Evolutionary conservation across 495 filamentous ascomycete species (phyloP), one percentile per base, ranked within the genome.

Genomic region (Friedmanniomyces endolithicus): DNA sequence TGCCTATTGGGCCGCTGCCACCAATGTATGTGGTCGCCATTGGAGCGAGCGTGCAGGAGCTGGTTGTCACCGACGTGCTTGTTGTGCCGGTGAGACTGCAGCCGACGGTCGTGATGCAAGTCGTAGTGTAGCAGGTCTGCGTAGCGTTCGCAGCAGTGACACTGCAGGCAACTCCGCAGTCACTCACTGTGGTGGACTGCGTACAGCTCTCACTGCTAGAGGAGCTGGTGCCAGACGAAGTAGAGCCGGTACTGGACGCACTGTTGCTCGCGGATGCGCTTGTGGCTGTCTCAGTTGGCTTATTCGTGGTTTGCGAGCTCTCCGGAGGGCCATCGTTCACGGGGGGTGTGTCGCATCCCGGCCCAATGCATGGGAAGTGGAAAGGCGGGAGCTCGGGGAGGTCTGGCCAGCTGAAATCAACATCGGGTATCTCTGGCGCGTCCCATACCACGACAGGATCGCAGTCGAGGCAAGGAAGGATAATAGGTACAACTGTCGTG

Each of bases 371-470:
- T 3, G 49, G 49, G 9, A 52, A 29, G 27, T 52, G 49, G 24
- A 52, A 52, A 2, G 31, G 14, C 20, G 49, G 49, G 2, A 52
- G 35, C 49, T 52, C 35, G 2, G 49, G 49, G n/a, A 52, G 49
- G n/a, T 39, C 19, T 25, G 49, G 49, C 33, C 29, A 40, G 8
- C 40, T 19, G 49, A 52, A 52, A 4, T 52, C 49, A 11, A 52
- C 35, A 11, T 22, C 11, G 9, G 49, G 49, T 23, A 52, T 39
- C 20, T 52, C 49, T 6, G 49, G 49, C 3, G 22, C 14, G 35
- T 52, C 22, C 49, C 49, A 52, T 16, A 52, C 33, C 1, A 52
- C 16, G 6, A 39, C 17, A 2, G 49, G 49, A 6, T 2, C 29
- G 24, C 49, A 52, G n/a, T 23, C 24, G 12, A 41, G 19, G 34